Evolutionary conservation across 129 eudicot species (phyloP), one percentile per base, ranked within the genome.

Genomic region (Glebionis coronaria): DNA sequence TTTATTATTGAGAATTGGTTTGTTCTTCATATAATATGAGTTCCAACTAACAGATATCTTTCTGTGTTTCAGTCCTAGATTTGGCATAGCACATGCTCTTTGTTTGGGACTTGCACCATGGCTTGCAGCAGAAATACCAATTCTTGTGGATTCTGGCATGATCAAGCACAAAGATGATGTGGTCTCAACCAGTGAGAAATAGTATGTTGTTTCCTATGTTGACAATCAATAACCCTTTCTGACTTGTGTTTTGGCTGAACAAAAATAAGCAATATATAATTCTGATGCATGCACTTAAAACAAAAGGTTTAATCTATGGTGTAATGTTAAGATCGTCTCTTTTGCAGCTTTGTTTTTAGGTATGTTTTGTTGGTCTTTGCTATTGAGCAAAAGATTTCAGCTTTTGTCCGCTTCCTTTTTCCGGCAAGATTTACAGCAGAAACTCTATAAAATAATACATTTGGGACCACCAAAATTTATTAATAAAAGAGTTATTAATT

Each of bases 81-180:
- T 92, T 84, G 98, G 98, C 10, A 86, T 92, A 75, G 98, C 98
- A 19, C 98, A 92, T 80, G 98, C 98, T 31, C 96, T 88, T 11
- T 92, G 98, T 78, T 84, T 92, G 87, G 98, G 98, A 5, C 98
- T 92, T 63, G 98, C 98, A 35, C 98, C 98, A 18, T 92, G 98
- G 98, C 91, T 92, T 60, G 98, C 98, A 9, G 95, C 98, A 19
- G 98, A 92, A 75, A 88, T 92, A 75, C 98, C 98, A 13, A 75
- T 92, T 76, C 96, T 92, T 25, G 98, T 92, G 67, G 98, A 92
- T 86, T 88, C 96, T 61, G 98, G 96, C 52, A 88, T 92, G 95
- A 57, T 92, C 61, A 92, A 92, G 84, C 98, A 92, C 76, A 92
- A 92, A 82, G 96, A 92, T 55, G 98, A 88, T 63, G 81, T 70